Percentiles rank a stretch among this genome's conserved stretches.
phyloP scores from a whole-genome alignment of 2,329 filamentous ascomycete genomes.

The Fusarium odoratissimum region DNA sequence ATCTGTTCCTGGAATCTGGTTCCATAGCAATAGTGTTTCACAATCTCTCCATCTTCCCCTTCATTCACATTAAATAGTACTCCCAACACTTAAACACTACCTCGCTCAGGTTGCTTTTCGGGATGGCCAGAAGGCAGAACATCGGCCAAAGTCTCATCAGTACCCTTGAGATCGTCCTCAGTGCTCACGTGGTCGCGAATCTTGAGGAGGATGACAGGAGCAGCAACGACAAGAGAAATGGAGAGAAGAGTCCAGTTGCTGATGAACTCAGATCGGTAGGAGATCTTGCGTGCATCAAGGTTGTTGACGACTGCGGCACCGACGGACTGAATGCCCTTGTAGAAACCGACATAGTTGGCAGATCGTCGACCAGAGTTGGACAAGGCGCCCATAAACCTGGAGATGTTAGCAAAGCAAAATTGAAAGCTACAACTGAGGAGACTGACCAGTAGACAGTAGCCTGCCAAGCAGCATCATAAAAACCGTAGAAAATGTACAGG shows the following conservation, averaged over 20 bases:
- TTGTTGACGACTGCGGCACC: conserved; percentile 68
- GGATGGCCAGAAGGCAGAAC: conserved; percentile 56
- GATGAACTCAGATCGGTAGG: conserved; percentile 79
- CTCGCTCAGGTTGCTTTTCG: conserved; percentile 28
- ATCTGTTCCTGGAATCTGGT: not conserved
- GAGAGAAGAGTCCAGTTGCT: conserved; percentile 79
- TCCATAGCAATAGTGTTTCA: not conserved
- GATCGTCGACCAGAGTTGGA: conserved; percentile 93
- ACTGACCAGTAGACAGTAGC: conserved; percentile 92
- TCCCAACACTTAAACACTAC: not conserved
- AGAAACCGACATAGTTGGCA: conserved; percentile 93
- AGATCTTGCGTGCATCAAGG: conserved; percentile 51
- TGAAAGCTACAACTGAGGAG: conserved; percentile 47
- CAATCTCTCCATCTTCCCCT: not conserved
- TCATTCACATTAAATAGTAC: not conserved
- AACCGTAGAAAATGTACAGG: conserved; percentile 89
- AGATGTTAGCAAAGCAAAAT: conserved; percentile 8
- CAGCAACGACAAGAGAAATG: conserved; percentile 79
- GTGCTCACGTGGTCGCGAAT: conserved; percentile 84
- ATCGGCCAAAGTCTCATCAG: conserved; percentile 83
- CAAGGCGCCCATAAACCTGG: conserved; percentile 88
- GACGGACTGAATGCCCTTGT: conserved; percentile 83
- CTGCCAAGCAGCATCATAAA: conserved; percentile 92
- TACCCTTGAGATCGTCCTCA: conserved; percentile 86
- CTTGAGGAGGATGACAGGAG: conserved; percentile 81